Evolutionary conservation across 495 filamentous ascomycete species (phyloP).

Genomic region (Penicillium goetzii): DNA sequence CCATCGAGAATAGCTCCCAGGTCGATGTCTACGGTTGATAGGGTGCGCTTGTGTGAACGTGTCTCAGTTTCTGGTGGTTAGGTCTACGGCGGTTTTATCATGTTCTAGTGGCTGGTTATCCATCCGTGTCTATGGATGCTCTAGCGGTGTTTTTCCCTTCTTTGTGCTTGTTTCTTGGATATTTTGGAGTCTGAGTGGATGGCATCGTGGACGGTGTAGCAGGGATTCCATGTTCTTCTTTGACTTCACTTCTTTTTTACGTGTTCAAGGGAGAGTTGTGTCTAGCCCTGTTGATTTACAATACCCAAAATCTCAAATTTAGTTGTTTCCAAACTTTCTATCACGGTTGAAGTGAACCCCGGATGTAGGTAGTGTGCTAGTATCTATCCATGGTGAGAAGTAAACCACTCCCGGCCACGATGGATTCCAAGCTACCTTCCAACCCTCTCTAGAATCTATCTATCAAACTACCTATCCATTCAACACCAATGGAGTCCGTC

Average conservation of each 20-base stretch:
- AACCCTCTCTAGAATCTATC: too few species aligned
- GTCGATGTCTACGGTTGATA: constrained; percentile 37
- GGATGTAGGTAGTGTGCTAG: too few species aligned
- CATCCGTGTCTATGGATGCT: too few species aligned
- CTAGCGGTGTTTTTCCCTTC: not conserved
- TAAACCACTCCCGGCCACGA: too few species aligned
- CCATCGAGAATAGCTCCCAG: constrained; percentile 18
- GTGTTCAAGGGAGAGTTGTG: not conserved
- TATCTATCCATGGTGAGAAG: too few species aligned
- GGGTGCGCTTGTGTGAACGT: not conserved
- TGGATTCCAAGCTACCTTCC: too few species aligned
- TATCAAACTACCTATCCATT: too few species aligned
- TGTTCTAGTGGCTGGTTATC: not conserved
- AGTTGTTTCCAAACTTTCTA: not conserved
- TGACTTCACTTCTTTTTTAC: not conserved
- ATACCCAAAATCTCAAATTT: not conserved
- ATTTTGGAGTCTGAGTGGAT: not conserved
- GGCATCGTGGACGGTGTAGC: not conserved
- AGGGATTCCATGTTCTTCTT: not conserved
- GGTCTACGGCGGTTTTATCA: not conserved
- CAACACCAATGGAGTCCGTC: too few species aligned
- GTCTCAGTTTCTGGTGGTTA: not conserved
- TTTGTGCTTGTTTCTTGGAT: not conserved
- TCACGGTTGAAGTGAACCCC: too few species aligned
- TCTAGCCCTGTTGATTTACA: not conserved